A percentile compares a stretch with the other conserved stretches of the same genome.
These are phyloP conservation scores for Sporothrix phasma DNA, from an alignment of 2,329 filamentous ascomycete genomes.

Conservation along the genomic window DNA sequence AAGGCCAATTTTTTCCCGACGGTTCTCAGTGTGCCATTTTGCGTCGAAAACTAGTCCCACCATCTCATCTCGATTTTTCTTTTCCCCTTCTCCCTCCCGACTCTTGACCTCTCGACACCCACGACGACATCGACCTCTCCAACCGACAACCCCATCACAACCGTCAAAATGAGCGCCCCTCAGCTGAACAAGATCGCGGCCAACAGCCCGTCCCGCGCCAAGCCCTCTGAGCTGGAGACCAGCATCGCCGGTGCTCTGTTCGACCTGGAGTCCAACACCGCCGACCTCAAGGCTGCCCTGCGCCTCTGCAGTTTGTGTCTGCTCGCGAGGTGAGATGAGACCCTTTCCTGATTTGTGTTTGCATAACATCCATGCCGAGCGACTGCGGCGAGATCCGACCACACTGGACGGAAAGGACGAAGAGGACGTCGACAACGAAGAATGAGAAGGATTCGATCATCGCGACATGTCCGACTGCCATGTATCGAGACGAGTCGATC, in stretches of 20 bases:
- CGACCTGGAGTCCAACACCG: conserved; percentile 98
- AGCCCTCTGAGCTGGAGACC: conserved; percentile 94
- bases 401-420: neutral
- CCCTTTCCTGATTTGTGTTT: neutral
- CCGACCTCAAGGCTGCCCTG: conserved; percentile 92
- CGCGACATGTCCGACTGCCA: neutral
- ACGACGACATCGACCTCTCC: neutral
- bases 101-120: neutral
- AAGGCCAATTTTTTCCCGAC: conserved; percentile 9
- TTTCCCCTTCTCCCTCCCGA: neutral
- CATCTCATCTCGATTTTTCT: neutral
- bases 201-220: conserved; percentile 93
- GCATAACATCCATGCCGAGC: conserved; percentile 10
- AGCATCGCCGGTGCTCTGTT: conserved; percentile 94
- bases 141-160: conserved; percentile 9
- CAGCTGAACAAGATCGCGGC: conserved; percentile 94
- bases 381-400: neutral
- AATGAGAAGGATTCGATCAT: neutral
- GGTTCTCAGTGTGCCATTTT: neutral
- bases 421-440: neutral
- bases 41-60: conserved; percentile 3
- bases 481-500: neutral
- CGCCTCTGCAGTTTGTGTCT: conserved; percentile 96
- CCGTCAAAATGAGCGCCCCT: conserved; percentile 46
- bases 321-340: conserved; percentile 91